Conservation (phyloP, 441 rosid genomes). For the Eugenia klotzschiana region DNA sequence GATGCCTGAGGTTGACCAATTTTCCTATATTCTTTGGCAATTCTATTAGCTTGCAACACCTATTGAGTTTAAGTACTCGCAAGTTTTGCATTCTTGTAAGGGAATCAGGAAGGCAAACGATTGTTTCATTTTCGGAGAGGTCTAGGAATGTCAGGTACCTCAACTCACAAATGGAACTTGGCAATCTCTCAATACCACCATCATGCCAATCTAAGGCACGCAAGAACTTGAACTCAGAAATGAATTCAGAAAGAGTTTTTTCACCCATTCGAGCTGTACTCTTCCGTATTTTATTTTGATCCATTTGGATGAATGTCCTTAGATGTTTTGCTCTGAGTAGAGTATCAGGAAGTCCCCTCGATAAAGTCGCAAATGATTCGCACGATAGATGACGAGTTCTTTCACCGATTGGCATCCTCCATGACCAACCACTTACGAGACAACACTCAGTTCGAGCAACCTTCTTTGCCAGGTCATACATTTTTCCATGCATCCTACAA, state of each 20-base stretch:
- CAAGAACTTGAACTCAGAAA: not conserved
- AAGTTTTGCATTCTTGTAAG: not conserved
- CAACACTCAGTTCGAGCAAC: rapidly evolving
- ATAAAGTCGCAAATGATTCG: not conserved
- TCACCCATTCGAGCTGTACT: not conserved
- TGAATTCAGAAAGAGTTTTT: rapidly evolving
- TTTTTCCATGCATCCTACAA: not conserved
- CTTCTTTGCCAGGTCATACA: rapidly evolving
- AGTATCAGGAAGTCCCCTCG: rapidly evolving
- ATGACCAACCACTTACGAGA: rapidly evolving
- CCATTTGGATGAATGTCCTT: not conserved
- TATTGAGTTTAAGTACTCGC: not conserved
- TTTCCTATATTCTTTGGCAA: not conserved
- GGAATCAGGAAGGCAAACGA: not conserved
- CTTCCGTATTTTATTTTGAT: rapidly evolving
- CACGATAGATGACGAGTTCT: not conserved
- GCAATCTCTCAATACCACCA: not conserved
- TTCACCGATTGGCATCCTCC: rapidly evolving
- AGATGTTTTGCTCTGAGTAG: rapidly evolving
- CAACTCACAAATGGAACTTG: not conserved
- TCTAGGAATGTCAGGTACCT: not conserved
- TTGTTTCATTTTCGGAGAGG: not conserved
- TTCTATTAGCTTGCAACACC: not conserved
- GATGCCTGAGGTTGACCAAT: not conserved
- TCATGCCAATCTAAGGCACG: not conserved